Evolutionary conservation across 2,329 filamentous ascomycete species (phyloP).

Genomic region (Mariannaea elegans): DNA sequence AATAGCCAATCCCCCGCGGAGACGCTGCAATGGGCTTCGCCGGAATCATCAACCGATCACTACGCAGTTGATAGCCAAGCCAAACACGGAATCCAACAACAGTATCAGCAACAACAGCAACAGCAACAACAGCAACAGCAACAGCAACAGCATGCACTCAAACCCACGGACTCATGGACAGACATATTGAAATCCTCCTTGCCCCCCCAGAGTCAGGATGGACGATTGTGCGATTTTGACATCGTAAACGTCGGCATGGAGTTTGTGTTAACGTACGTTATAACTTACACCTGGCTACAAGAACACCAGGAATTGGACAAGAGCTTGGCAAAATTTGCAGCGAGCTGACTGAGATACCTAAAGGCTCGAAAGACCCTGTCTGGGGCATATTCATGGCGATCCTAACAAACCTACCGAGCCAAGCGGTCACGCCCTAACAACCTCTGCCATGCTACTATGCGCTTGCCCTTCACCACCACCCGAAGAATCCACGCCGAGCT

Average conservation of each 20-base stretch:
- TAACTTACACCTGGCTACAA: no score
- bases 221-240: not conserved
- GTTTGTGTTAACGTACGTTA: conserved; percentile 44
- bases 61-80: not conserved
- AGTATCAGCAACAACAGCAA: not conserved
- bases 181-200: not conserved
- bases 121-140: not conserved
- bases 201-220: not conserved
- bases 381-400: conserved; percentile 2
- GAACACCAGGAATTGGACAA: not conserved
- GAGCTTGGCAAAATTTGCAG: not conserved
- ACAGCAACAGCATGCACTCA: not conserved
- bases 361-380: conserved; percentile 2
- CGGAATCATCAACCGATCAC: not conserved
- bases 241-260: conserved; percentile 41
- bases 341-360: not conserved
- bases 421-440: not conserved
- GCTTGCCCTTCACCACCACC: not conserved
- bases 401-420: not conserved
- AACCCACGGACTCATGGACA: not conserved
- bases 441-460: not conserved
- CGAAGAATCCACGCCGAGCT: not conserved
- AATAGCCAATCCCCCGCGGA: no score
- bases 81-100: not conserved
- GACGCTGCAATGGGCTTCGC: not conserved